Base-by-base conservation (phyloP, 805 yeast genomes). In the Kregervanrija pseudodelftensis region DNA sequence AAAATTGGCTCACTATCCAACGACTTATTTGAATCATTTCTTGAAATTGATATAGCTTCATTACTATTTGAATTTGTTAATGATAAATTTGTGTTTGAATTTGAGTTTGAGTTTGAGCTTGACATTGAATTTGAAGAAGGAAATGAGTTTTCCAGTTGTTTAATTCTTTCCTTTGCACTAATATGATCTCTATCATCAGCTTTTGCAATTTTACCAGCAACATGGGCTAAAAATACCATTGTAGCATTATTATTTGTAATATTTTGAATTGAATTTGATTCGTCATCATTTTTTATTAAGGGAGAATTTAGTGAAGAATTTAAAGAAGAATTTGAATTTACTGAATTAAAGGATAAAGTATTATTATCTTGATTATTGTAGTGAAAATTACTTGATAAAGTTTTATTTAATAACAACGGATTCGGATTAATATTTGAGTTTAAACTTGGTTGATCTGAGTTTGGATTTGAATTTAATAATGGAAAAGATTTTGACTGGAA, bases 161-260 rank as follows among this genome's bases (percentile, higher is more conserved):
- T 70, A 47, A 77, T 77, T 46, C 70, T 67, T 40, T 66, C 68
- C 43, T 71, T 59, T 1, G 77, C 85, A 58, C 72, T 76, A 34
- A 77, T 76, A 36, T 76, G 65, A 54, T 81, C 86, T 49, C 85
- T 65, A 49, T 73, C 80, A 55, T 80, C 87, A 3, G 84, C 82
- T 47, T 74, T 70, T 3, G 89, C 85, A 14, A 82, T 80, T 10
- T 82, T 75, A 0, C 89, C 91, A 1, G 91, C 93, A 0, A 89
- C 86, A 51, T 80, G 80, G 5, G 93, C 91, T 16, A 85, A 60
- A 58, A 80, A 85, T 30, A 78, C 82, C 49, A 85, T 65, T 0
- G 91, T 86, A 8, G 85, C 54, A 40, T 63, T 56, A 22, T 22
- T 22, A 17, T 51, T 50, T 9, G 55, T 54, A 12, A 54, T 43